Conservation (phyloP, 805 yeast genomes). For the Candida namnaoensis region DNA sequence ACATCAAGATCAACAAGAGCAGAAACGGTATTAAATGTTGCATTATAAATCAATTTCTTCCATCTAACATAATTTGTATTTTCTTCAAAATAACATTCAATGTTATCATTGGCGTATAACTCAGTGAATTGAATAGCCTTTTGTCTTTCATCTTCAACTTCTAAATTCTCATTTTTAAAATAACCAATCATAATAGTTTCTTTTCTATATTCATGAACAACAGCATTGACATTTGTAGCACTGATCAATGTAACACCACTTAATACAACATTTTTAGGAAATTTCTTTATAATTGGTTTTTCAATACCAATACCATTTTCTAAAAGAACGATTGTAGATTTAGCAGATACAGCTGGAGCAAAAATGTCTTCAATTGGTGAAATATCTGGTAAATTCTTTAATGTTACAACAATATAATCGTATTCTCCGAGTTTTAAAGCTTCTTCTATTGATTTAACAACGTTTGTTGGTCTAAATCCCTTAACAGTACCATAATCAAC, state of each 20-base stretch:
- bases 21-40: conserved; percentile 54
- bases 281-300: conserved; percentile 37
- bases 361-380: conserved; percentile 40
- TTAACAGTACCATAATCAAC: conserved; percentile 45
- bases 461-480: conserved; percentile 39
- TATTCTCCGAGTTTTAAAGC: conserved; percentile 28
- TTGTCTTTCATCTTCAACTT: conserved; percentile 13
- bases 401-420: conserved; percentile 53
- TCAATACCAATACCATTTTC: conserved; percentile 63
- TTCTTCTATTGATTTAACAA: conserved; percentile 29
- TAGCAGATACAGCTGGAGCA: conserved; percentile 37
- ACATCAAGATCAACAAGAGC: conserved; percentile 51
- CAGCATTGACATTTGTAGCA: conserved; percentile 37
- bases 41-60: conserved; percentile 63
- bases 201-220: conserved; percentile 34
- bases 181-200: conserved; percentile 40
- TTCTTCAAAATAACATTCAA: conserved; percentile 29
- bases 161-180: conserved; percentile 30
- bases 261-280: conserved; percentile 40
- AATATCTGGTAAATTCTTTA: conserved; percentile 65
- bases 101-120: conserved; percentile 35
- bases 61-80: conserved; percentile 49
- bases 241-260: conserved; percentile 61
- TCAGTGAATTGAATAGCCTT: conserved; percentile 35
- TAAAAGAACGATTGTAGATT: conserved; percentile 41